These are phyloP conservation scores for Suhomyces atakaporum DNA, from an alignment of 1,139 yeast genomes.

Conservation along the genomic window DNA sequence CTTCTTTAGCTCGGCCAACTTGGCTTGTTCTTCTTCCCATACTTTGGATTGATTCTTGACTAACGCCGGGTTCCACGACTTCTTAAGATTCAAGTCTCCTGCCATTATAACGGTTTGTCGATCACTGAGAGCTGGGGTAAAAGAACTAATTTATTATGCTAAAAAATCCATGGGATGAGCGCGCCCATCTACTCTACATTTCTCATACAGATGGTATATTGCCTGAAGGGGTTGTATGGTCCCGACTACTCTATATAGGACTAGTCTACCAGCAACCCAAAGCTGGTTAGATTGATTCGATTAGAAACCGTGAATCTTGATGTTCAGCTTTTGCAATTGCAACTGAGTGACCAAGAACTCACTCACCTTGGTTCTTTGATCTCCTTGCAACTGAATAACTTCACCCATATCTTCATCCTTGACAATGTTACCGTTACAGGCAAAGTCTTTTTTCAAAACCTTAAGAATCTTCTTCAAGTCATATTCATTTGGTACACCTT, in stretches of 20 bases:
- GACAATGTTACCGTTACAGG: constrained; percentile 98
- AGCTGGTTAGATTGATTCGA: neutral
- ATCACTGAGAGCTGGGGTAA: too few species aligned
- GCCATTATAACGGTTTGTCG: too few species aligned
- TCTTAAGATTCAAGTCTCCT: constrained; percentile 83
- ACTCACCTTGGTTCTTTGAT: constrained; percentile 94
- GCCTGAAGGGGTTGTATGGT: too few species aligned
- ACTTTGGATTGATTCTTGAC: constrained; percentile 84
- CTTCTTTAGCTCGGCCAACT: constrained; percentile 67
- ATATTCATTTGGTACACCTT: constrained; percentile 94
- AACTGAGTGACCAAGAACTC: constrained; percentile 88
- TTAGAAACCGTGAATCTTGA: constrained; percentile 97
- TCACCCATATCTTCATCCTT: constrained; percentile 96
- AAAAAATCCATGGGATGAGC: too few species aligned
- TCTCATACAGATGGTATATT: too few species aligned
- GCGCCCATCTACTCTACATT: too few species aligned
- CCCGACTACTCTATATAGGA: neutral
- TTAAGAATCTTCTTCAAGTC: constrained; percentile 92
- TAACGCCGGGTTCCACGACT: constrained; percentile 94
- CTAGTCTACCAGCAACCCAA: constrained; percentile 1
- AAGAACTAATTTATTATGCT: too few species aligned
- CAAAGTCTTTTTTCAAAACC: constrained; percentile 95
- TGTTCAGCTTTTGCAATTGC: constrained; percentile 91
- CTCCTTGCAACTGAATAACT: constrained; percentile 97
- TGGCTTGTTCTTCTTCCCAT: constrained; percentile 81